Evolutionary conservation across 2,329 filamentous ascomycete species (phyloP), one percentile per base, ranked within the genome.

Genomic region (Lecanicillium sp.): DNA sequence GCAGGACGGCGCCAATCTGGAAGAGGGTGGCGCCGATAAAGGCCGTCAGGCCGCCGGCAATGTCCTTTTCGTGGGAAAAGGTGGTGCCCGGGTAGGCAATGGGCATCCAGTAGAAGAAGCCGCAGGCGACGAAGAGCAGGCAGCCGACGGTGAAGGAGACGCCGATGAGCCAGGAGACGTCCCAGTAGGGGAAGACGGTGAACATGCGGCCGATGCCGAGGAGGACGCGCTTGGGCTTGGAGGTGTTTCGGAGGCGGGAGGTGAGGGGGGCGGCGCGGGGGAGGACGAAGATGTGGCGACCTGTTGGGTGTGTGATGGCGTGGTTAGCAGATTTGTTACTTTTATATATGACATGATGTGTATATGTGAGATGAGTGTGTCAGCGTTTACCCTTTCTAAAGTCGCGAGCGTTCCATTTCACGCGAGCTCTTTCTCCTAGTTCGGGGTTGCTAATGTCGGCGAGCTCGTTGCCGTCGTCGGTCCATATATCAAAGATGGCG

Each of bases 1-100:
- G 57, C 2, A 79, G 51, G 4, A 79, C 46, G 41, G 70, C 72
- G 1, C 75, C 76, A 3, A 75, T 40, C 44, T 77, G 71, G 52
- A 81, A 81, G 4, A 79, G 58, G 2, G 72, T 78, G 1, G 75
- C 74, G 4, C 77, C 77, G 17, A 81, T 64, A 47, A 79, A 78
- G 0, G 72, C 73, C 0, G 68, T 72, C 20, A 78, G 64, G 3
- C 76, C 77, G 1, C 65, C 79, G 39, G 61, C 58, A 3, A 64
- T 41, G 2, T 59, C 56, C 13, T n/a, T 18, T 52, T 82, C 77
- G 25, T 64, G 62, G 1, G 57, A 29, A 48, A 82, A 82, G 42
- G 67, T 65, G 0, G 66, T 68, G 0, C 47, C 56, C 0, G 78
- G 76, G 13, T 58, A 55, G n/a, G 62, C 61, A 3, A 79, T 57